Percentiles rank a stretch among this genome's conserved stretches.
phyloP scores from a whole-genome alignment of 2,329 filamentous ascomycete genomes.

The Myriosclerotinia curreyana region DNA sequence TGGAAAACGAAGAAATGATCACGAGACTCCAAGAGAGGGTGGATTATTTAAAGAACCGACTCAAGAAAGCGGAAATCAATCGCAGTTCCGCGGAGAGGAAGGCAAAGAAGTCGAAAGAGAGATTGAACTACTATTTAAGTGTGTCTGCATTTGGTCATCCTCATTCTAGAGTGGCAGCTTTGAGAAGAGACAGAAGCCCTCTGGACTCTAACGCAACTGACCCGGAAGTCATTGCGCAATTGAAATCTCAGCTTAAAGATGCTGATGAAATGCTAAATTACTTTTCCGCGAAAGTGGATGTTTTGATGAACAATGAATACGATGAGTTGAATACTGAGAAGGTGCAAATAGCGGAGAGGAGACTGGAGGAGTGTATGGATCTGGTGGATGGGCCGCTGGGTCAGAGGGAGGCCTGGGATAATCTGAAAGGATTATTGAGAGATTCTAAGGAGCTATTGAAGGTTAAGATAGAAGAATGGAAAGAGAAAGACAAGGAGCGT shows the following conservation, averaged over 20 bases:
- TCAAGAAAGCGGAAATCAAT: background rate
- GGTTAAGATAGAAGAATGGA: background rate
- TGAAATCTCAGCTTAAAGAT: constrained; percentile 2
- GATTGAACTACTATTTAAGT: background rate
- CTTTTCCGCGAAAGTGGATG: background rate
- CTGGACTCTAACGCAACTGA: background rate
- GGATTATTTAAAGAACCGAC: background rate
- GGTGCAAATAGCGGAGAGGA: background rate
- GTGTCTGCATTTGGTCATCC: background rate
- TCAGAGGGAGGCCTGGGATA: constrained; percentile 10
- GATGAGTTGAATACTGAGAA: background rate
- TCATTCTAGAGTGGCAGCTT: background rate
- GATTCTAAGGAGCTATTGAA: background rate
- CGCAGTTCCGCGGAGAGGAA: background rate
- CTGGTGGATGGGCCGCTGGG: constrained; percentile 11
- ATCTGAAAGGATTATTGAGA: background rate
- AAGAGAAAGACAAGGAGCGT: background rate
- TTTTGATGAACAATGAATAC: background rate
- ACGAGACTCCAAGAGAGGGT: background rate
- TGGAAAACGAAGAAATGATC: background rate
- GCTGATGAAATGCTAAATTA: constrained; percentile 2
- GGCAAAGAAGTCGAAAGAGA: background rate
- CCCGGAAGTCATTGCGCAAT: background rate
- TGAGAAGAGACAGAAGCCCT: background rate
- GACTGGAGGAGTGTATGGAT: constrained; percentile 20